Evolutionary conservation across 208 protist genomes (phyloP).

Genomic region (Histomonas meleagridis): DNA sequence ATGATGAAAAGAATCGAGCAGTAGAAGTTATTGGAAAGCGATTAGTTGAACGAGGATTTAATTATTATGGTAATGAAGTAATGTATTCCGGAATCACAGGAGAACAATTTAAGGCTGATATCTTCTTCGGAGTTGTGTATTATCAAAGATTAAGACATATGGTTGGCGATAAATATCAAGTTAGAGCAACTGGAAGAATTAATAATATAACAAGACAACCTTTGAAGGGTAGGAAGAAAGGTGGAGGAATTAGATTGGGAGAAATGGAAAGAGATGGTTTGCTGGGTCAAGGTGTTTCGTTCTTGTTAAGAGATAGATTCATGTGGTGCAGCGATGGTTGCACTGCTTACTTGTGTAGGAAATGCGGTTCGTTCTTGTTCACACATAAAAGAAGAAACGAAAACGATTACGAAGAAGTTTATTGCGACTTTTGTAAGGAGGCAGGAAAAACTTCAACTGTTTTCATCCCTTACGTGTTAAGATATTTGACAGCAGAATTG

Average conservation of each 20-base stretch:
- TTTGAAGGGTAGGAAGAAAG: constrained; percentile 75
- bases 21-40: constrained; percentile 77
- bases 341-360: constrained; percentile 46
- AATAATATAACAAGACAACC: constrained; percentile 87
- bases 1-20: constrained; percentile 61
- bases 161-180: constrained; percentile 99
- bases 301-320: constrained; percentile 91
- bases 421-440: constrained; percentile 28
- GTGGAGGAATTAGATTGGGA: constrained; percentile 92
- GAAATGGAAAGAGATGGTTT: constrained; percentile 99
- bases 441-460: constrained; percentile 34
- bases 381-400: neutral
- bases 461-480: constrained; percentile 60
- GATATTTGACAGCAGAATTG: constrained; percentile 66
- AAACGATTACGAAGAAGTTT: constrained; percentile 27
- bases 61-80: constrained; percentile 51
- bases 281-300: constrained; percentile 90
- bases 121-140: constrained; percentile 73
- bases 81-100: constrained; percentile 88
- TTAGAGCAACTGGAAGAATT: constrained; percentile 76
- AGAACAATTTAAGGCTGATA: constrained; percentile 44
- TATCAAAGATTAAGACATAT: constrained; percentile 98
- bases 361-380: constrained; percentile 44
- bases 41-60: constrained; percentile 40
- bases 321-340: constrained; percentile 67